These are phyloP conservation scores for Ophiostoma ips DNA, from an alignment of 2,329 filamentous ascomycete genomes.

Conservation along the genomic window DNA sequence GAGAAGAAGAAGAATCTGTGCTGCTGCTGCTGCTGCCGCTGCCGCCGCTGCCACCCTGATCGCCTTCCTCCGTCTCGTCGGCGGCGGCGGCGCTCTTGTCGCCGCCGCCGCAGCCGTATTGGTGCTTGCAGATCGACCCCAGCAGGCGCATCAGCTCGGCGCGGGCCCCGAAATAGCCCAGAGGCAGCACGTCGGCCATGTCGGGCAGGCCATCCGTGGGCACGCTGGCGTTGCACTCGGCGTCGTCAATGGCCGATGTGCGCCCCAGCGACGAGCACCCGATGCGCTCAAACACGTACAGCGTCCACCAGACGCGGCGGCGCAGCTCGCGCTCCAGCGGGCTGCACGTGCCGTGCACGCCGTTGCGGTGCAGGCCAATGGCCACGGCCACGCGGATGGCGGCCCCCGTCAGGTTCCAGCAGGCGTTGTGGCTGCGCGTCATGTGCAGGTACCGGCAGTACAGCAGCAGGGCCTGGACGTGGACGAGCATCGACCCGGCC, in stretches of 20 bases:
- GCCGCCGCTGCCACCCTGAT: not conserved
- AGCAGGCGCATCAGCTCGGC: constrained; percentile 16
- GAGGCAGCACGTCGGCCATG: constrained; percentile 14
- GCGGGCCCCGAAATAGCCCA: constrained; percentile 14
- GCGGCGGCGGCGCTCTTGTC: not conserved
- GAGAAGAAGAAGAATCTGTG: not conserved
- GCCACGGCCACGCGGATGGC: constrained; percentile 13
- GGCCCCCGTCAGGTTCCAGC: constrained; percentile 14
- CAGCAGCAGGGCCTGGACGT: constrained; percentile 14
- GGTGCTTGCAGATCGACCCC: constrained; percentile 18
- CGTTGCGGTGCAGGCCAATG: constrained; percentile 13
- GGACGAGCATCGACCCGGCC: constrained; percentile 9
- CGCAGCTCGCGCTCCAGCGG: constrained; percentile 21
- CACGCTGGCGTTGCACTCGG: constrained; percentile 18
- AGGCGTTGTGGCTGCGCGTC: constrained; percentile 12
- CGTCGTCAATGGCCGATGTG: constrained; percentile 19
- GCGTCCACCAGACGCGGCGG: constrained; percentile 21
- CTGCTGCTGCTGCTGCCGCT: not conserved
- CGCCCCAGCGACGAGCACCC: constrained; percentile 20
- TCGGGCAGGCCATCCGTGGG: constrained; percentile 17
- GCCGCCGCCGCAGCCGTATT: constrained; percentile 14
- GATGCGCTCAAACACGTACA: constrained; percentile 21
- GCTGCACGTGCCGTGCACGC: constrained; percentile 9
- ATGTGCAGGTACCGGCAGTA: constrained; percentile 14
- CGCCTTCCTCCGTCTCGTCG: not conserved